Evolutionary conservation across 1,284 basidiomycete genomes (phyloP).

Genomic region (Microbotryum silenes-acaulis): DNA sequence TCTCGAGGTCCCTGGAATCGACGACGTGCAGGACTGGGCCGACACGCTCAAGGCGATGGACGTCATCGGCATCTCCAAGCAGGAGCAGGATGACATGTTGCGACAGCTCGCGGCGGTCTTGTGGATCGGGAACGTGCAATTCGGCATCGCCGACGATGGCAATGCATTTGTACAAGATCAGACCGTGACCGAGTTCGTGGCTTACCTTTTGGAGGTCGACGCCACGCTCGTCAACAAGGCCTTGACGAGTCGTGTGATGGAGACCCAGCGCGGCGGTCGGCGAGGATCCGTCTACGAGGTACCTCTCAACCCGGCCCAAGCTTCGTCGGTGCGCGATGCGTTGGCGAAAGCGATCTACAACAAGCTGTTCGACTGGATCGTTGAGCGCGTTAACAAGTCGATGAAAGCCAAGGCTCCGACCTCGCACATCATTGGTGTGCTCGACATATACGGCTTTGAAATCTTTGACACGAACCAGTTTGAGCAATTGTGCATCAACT

Average conservation of each 20-base stretch:
- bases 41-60: slow-evolving; percentile 95
- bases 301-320: slow-evolving; percentile 89
- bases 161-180: slow-evolving; percentile 71
- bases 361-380: slow-evolving; percentile 99
- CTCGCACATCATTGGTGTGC: slow-evolving; percentile 86
- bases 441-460: slow-evolving; percentile 98
- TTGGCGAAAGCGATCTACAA: slow-evolving; percentile 96
- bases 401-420: slow-evolving; percentile 76
- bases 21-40: slow-evolving; percentile 77
- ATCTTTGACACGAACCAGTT: slow-evolving; percentile 99
- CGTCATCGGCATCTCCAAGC: slow-evolving; percentile 71
- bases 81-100: slow-evolving; percentile 89
- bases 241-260: slow-evolving; percentile 76
- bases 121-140: slow-evolving; percentile 95
- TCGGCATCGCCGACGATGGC: slow-evolving; percentile 78
- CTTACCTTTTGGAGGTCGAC: slow-evolving; percentile 88
- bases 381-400: slow-evolving; percentile 87
- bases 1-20: slow-evolving; percentile 81
- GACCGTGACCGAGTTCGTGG: slow-evolving; percentile 89
- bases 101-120: slow-evolving; percentile 85
- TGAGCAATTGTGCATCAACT: slow-evolving; percentile 99
- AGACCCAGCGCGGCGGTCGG: slow-evolving; percentile 80
- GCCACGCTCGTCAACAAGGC: slow-evolving; percentile 71
- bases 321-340: slow-evolving; percentile 79
- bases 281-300: slow-evolving; percentile 95